These are phyloP conservation scores for Teratosphaeria viscida DNA, from an alignment of 2,329 filamentous ascomycete species.

Conservation along the genomic window DNA sequence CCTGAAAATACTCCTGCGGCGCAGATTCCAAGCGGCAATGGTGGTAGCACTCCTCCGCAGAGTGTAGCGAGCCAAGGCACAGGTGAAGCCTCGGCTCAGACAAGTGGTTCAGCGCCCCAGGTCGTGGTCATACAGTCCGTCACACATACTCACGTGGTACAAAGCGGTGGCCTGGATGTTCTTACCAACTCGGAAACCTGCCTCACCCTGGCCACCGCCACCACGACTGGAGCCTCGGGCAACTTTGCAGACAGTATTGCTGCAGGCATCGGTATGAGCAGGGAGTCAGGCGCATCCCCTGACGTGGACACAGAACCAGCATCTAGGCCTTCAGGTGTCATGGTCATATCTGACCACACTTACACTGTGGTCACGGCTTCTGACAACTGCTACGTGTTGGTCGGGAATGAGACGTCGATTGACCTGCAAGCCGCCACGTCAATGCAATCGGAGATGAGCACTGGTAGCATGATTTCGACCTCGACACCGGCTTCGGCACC, in stretches of 20 bases:
- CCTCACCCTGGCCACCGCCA: background rate
- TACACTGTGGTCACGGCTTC: background rate
- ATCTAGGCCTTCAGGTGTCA: background rate
- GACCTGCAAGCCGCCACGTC: background rate
- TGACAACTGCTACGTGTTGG: background rate
- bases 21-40: background rate
- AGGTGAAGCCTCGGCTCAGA: background rate
- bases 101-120: background rate
- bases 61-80: background rate
- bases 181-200: background rate
- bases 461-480: background rate
- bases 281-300: background rate
- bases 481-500: background rate
- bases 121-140: background rate
- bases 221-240: background rate
- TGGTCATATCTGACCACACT: background rate
- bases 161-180: background rate
- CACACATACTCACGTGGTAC: background rate
- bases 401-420: background rate
- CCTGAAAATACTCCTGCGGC: background rate
- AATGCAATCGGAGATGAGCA: background rate
- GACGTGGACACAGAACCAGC: background rate
- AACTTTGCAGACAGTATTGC: background rate
- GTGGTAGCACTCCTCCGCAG: background rate
- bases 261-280: background rate